Conservation (phyloP, 176 grass and related monocot species). For the Rhynchospora tenuis region DNA sequence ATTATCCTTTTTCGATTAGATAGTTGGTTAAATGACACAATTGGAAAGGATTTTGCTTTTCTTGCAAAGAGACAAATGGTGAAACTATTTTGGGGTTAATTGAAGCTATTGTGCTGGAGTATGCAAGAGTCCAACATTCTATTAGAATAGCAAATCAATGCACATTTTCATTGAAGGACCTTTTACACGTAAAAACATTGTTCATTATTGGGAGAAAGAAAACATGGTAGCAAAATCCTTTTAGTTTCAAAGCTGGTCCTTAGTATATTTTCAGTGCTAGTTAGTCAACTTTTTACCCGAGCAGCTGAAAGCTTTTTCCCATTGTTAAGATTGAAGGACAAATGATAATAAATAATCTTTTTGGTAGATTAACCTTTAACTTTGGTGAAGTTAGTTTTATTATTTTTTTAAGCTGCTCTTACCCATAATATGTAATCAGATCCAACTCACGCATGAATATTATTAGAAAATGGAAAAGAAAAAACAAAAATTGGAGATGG, state of each 20-base stretch:
- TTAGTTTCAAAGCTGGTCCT: background rate
- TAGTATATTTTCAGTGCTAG: background rate
- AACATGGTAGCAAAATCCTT: background rate
- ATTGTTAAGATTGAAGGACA: background rate
- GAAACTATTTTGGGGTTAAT: background rate
- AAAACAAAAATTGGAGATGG: background rate
- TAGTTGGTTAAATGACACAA: background rate
- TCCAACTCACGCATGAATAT: background rate
- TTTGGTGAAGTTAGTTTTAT: background rate
- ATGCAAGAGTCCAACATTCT: background rate
- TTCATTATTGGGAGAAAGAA: background rate
- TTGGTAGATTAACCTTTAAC: background rate
- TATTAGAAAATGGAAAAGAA: background rate
- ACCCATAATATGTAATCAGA: background rate
- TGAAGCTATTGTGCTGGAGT: background rate
- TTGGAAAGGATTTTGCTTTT: background rate
- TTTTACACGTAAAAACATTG: background rate
- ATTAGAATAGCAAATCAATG: background rate
- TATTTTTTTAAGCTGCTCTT: too few species aligned
- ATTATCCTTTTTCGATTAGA: background rate
- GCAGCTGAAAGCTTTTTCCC: background rate
- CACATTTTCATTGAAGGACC: background rate
- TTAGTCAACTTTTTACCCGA: background rate
- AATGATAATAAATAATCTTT: background rate
- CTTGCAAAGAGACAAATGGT: background rate